Evolutionary conservation across 768 basidiomycete species (phyloP).

Genomic region (Kwoniella europaea): DNA sequence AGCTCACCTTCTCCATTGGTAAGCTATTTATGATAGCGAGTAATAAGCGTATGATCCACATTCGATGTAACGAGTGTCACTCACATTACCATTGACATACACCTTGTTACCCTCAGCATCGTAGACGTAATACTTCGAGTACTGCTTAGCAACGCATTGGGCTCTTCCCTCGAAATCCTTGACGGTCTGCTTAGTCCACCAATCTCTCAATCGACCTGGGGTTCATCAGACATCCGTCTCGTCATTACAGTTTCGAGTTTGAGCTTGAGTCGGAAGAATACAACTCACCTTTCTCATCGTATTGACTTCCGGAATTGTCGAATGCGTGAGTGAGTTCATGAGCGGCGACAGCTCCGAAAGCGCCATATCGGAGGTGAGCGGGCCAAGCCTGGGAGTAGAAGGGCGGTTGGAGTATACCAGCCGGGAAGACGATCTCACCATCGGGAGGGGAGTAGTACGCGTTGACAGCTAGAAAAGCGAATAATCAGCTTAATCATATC

Average conservation of each 20-base stretch:
- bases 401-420: slow-evolving; percentile 89
- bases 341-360: slow-evolving; percentile 88
- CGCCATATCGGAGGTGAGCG: slow-evolving; percentile 83
- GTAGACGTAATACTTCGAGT: slow-evolving; percentile 80
- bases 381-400: slow-evolving; percentile 90
- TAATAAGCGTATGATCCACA: no score
- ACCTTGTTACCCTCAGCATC: slow-evolving; percentile 83
- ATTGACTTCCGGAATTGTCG: slow-evolving; percentile 75
- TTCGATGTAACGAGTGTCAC: no score
- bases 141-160: slow-evolving; percentile 89
- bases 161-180: slow-evolving; percentile 80
- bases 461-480: slow-evolving; percentile 33
- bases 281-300: slow-evolving; percentile 80
- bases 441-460: slow-evolving; percentile 67
- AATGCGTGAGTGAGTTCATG: slow-evolving; percentile 79
- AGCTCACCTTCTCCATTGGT: slow-evolving; percentile 54
- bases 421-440: slow-evolving; percentile 92
- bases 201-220: slow-evolving; percentile 40
- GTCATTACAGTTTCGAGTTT: no score
- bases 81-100: slow-evolving; percentile 75
- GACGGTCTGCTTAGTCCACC: slow-evolving; percentile 64
- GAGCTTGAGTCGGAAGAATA: no score
- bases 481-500: background rate
- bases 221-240: no score
- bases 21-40: slow-evolving; percentile 22